Percentiles rank a stretch among this genome's conserved stretches.
Conservation (phyloP, 192 early-diverging fungal species). For the Funneliformis geosporum region DNA sequence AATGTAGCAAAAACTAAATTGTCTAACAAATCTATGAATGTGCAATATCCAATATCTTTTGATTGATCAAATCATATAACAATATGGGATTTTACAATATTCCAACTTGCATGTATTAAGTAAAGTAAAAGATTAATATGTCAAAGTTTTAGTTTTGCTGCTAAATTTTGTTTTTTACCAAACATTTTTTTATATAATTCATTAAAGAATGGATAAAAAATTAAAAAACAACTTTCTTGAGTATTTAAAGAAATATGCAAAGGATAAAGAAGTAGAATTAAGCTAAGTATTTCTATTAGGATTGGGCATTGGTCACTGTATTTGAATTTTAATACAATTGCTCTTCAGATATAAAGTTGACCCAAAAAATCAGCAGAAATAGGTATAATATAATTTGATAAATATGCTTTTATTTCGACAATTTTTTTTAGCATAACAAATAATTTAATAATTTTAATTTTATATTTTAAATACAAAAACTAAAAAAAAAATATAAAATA, state of each 20-base stretch:
- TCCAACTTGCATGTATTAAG: not conserved
- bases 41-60: too few species aligned
- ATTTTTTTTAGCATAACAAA: not conserved
- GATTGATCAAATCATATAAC: not conserved
- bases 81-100: not conserved
- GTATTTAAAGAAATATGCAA: not conserved
- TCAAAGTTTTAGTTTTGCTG: conserved; percentile 2
- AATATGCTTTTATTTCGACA: too few species aligned
- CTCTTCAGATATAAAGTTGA: not conserved
- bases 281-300: not conserved
- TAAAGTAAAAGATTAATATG: not conserved
- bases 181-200: not conserved
- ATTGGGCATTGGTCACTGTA: not conserved
- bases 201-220: not conserved
- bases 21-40: too few species aligned
- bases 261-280: not conserved
- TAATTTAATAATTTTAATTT: not conserved
- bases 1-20: too few species aligned
- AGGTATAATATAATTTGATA: not conserved
- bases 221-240: not conserved
- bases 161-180: not conserved
- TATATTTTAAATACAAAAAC: too few species aligned
- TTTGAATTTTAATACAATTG: not conserved
- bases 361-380: not conserved
- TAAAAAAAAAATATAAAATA: not conserved